Conservation (phyloP, 768 basidiomycete species). For the Pulveroboletus frians region DNA sequence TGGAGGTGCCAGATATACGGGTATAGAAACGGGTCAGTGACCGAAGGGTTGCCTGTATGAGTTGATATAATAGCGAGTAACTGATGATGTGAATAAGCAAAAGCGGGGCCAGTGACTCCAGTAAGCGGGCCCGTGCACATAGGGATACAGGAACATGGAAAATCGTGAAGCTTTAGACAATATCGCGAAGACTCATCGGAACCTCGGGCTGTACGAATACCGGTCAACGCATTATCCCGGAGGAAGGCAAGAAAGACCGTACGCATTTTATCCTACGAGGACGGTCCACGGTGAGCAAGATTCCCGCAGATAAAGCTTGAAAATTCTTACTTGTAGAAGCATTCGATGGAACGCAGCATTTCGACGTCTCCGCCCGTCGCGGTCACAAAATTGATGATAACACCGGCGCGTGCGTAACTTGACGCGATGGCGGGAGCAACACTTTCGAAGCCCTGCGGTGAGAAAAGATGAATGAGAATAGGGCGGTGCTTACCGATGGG, state of each 20-base stretch:
- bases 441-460: conserved; percentile 34
- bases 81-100: conserved; percentile 34
- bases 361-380: conserved; percentile 97
- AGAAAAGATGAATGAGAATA: neutral
- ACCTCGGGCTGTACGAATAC: conserved; percentile 74
- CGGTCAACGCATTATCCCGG: conserved; percentile 17
- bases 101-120: conserved; percentile 28
- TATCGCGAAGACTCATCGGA: conserved; percentile 83
- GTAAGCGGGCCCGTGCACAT: conserved; percentile 46
- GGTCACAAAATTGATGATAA: conserved; percentile 94
- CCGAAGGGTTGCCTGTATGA: conserved; percentile 36
- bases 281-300: conserved; percentile 12
- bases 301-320: neutral
- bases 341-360: conserved; percentile 97
- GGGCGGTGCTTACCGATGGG: conserved; percentile 64
- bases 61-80: conserved; percentile 48
- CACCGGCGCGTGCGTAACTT: conserved; percentile 78
- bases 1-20: conserved; percentile 54
- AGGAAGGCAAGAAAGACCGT: conserved; percentile 28
- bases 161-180: conserved; percentile 58
- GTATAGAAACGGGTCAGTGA: conserved; percentile 52
- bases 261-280: conserved; percentile 79
- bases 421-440: conserved; percentile 87
- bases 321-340: conserved; percentile 83
- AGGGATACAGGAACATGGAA: conserved; percentile 76